A percentile compares a stretch with the other conserved stretches of the same genome.
These are phyloP conservation scores for Lentinus brumalis DNA, from an alignment of 768 basidiomycete genomes.

Conservation along the genomic window DNA sequence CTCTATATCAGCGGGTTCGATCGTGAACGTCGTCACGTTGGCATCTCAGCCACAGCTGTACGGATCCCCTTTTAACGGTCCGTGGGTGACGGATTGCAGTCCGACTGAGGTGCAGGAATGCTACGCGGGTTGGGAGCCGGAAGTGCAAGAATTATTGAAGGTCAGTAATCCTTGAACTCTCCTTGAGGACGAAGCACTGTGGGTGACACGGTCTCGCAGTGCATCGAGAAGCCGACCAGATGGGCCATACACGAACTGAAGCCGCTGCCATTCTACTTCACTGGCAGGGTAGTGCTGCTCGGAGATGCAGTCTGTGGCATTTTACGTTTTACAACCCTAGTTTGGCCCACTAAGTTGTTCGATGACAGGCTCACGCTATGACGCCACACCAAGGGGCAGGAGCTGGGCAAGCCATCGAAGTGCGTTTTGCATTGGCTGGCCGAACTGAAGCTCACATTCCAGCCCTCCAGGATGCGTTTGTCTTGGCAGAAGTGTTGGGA, in stretches of 20 bases:
- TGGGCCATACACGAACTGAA: conserved; percentile 35
- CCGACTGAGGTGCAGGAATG: conserved; percentile 28
- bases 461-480: conserved; percentile 32
- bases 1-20: conserved; percentile 44
- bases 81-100: conserved; percentile 30
- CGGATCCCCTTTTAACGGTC: conserved; percentile 24
- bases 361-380: conserved; percentile 35
- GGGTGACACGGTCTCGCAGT: conserved; percentile 14
- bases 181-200: too few species aligned
- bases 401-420: conserved; percentile 39
- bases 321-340: neutral
- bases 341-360: neutral
- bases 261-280: conserved; percentile 29
- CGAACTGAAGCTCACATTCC: neutral
- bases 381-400: conserved; percentile 36
- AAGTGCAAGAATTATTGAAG: conserved; percentile 29
- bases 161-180: conserved; percentile 13
- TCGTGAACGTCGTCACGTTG: conserved; percentile 50
- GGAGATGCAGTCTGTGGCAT: conserved; percentile 33
- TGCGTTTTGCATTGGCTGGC: neutral
- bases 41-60: conserved; percentile 40
- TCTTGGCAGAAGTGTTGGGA: conserved; percentile 32
- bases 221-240: conserved; percentile 29
- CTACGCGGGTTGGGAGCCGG: conserved; percentile 33
- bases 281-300: conserved; percentile 29